Percentiles rank a stretch among this genome's conserved stretches.
phyloP scores from a whole-genome alignment of 768 basidiomycete species.

The Lepiota brunneoincarnata region DNA sequence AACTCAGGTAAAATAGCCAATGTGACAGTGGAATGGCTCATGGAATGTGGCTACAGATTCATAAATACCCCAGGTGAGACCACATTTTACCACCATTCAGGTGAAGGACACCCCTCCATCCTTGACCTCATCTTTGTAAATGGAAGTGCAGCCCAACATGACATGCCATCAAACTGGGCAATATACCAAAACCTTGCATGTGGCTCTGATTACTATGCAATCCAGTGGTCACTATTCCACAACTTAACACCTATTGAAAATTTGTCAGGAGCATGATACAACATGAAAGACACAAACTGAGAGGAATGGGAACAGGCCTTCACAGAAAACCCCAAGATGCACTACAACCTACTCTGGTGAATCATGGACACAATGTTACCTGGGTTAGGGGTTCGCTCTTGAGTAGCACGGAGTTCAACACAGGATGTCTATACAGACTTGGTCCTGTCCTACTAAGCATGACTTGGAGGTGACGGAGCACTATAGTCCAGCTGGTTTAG shows the following conservation, averaged over 20 bases:
- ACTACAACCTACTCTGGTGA: not conserved
- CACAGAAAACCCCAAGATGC: not conserved
- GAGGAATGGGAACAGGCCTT: slow-evolving; percentile 17
- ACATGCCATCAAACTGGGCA: slow-evolving; percentile 18
- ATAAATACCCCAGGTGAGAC: slow-evolving; percentile 18
- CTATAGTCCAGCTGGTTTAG: too few relatives aligned
- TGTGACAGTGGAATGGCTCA: slow-evolving; percentile 17
- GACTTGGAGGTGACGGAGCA: too few relatives aligned
- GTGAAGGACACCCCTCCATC: slow-evolving; percentile 10
- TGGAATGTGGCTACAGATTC: slow-evolving; percentile 8
- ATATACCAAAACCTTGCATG: slow-evolving; percentile 14
- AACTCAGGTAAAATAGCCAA: not conserved
- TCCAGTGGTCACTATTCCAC: slow-evolving; percentile 18
- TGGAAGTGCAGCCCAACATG: slow-evolving; percentile 2
- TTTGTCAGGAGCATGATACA: slow-evolving; percentile 13
- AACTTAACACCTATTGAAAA: slow-evolving; percentile 16
- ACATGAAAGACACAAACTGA: slow-evolving; percentile 15
- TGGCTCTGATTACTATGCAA: slow-evolving; percentile 19
- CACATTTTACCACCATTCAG: slow-evolving; percentile 13
- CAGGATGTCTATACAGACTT: too few relatives aligned
- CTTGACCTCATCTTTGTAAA: slow-evolving; percentile 21
- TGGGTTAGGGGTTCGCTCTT: too few relatives aligned
- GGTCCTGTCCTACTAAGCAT: too few relatives aligned
- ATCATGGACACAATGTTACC: not conserved
- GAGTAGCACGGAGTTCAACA: too few relatives aligned